Evolutionary conservation across 2,329 filamentous ascomycete genomes (phyloP).

Genomic region (Colletotrichum higginsianum): DNA sequence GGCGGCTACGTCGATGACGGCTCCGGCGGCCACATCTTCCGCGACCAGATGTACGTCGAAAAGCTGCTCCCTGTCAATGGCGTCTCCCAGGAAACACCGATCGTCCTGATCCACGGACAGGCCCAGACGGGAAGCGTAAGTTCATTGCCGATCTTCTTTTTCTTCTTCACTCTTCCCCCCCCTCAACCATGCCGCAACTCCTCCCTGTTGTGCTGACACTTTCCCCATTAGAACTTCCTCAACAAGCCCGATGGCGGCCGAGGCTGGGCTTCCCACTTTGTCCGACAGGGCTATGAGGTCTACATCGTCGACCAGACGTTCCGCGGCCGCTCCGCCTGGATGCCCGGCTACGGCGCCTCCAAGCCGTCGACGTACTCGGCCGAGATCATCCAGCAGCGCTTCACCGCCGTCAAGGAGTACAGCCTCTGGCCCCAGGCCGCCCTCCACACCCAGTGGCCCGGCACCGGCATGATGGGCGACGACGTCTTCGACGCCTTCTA

Average conservation of each 20-base stretch:
- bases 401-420: conserved; percentile 54
- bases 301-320: conserved; percentile 64
- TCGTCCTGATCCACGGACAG: conserved; percentile 61
- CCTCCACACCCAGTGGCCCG: conserved; percentile 61
- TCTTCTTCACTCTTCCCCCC: not conserved
- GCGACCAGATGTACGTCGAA: conserved; percentile 70
- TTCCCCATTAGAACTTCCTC: conserved; percentile 56
- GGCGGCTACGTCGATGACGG: conserved; percentile 53
- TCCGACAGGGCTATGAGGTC: conserved; percentile 61
- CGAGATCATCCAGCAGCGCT: conserved; percentile 54
- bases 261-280: conserved; percentile 65
- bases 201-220: conserved; percentile 12
- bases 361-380: conserved; percentile 49
- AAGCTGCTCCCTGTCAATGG: conserved; percentile 54
- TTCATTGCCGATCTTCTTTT: conserved; percentile 24
- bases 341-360: conserved; percentile 49
- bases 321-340: conserved; percentile 61
- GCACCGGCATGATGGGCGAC: conserved; percentile 56
- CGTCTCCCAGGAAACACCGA: conserved; percentile 48
- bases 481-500: conserved; percentile 59
- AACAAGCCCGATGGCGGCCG: conserved; percentile 62
- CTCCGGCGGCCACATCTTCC: conserved; percentile 50
- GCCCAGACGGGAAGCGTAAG: conserved; percentile 58
- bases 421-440: conserved; percentile 57
- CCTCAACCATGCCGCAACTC: not conserved